phyloP scores from a whole-genome alignment of 257 asterid species.

The Przewalskia tangutica region DNA sequence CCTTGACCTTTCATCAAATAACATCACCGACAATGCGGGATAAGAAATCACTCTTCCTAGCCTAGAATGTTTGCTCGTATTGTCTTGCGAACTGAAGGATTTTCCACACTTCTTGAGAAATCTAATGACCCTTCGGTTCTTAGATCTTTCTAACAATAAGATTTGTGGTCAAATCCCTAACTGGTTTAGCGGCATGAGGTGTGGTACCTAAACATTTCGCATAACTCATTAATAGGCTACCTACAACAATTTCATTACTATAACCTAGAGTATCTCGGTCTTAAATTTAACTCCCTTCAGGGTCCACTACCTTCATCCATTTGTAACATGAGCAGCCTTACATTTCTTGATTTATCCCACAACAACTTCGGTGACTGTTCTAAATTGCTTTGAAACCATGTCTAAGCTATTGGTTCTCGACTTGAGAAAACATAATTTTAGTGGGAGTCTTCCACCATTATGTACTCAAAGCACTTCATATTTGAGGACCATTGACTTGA shows the following conservation, averaged over 20 bases:
- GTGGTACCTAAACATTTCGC: neutral
- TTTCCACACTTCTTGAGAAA: too few species aligned
- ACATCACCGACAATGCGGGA: too few species aligned
- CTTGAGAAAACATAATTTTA: neutral
- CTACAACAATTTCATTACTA: too few species aligned
- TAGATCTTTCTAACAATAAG: too few species aligned
- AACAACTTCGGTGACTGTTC: neutral
- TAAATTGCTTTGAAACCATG: neutral
- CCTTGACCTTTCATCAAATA: too few species aligned
- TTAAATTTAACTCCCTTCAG: neutral
- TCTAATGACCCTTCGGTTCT: too few species aligned
- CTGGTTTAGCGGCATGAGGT: neutral
- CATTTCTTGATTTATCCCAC: neutral
- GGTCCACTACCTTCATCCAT: neutral
- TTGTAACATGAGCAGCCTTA: neutral
- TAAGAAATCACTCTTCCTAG: too few species aligned
- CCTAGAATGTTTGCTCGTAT: too few species aligned
- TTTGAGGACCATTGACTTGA: too few species aligned
- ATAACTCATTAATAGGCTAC: neutral
- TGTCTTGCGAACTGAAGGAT: too few species aligned
- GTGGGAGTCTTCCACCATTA: neutral
- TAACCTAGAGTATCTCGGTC: neutral
- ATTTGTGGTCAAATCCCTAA: neutral
- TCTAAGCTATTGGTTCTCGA: neutral
- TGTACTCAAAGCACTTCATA: too few species aligned